These are phyloP conservation scores for Emmonsiellopsis sp. DNA, from an alignment of 2,329 filamentous ascomycete species.

Conservation along the genomic window DNA sequence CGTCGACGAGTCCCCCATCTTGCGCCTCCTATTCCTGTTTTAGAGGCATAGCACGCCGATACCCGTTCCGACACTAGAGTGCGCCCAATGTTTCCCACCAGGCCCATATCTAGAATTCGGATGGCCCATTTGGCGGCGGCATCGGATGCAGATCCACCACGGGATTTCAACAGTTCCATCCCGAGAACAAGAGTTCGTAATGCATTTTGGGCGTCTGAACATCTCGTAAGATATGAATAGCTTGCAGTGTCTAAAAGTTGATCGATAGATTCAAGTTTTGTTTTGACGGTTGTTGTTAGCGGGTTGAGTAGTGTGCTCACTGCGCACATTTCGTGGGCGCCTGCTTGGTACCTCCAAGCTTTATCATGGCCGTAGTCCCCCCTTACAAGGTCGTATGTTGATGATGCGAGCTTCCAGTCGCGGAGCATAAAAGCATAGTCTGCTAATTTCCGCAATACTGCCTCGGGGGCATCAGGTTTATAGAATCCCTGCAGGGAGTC, in stretches of 20 bases:
- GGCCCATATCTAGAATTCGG: constrained; percentile 65
- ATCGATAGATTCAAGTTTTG: constrained; percentile 70
- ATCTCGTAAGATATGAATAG: constrained; percentile 87
- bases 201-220: constrained; percentile 67
- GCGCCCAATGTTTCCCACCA: constrained; percentile 66
- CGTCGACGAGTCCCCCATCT: constrained; percentile 62
- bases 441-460: constrained; percentile 82
- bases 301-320: constrained; percentile 72
- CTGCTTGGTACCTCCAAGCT: constrained; percentile 92
- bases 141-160: constrained; percentile 71
- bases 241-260: constrained; percentile 81
- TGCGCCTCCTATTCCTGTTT: constrained; percentile 56
- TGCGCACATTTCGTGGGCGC: constrained; percentile 89
- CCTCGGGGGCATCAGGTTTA: constrained; percentile 72
- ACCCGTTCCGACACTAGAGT: constrained; percentile 79
- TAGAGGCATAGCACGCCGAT: constrained; percentile 71
- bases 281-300: constrained; percentile 61
- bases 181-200: constrained; percentile 66
- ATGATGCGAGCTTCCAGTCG: constrained; percentile 87
- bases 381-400: constrained; percentile 81
- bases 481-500: constrained; percentile 73
- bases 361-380: constrained; percentile 91
- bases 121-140: constrained; percentile 80
- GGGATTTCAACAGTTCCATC: constrained; percentile 71
- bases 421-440: constrained; percentile 96